phyloP scores from a whole-genome alignment of 164 flowering plant genomes.

The Annona squamosa region DNA sequence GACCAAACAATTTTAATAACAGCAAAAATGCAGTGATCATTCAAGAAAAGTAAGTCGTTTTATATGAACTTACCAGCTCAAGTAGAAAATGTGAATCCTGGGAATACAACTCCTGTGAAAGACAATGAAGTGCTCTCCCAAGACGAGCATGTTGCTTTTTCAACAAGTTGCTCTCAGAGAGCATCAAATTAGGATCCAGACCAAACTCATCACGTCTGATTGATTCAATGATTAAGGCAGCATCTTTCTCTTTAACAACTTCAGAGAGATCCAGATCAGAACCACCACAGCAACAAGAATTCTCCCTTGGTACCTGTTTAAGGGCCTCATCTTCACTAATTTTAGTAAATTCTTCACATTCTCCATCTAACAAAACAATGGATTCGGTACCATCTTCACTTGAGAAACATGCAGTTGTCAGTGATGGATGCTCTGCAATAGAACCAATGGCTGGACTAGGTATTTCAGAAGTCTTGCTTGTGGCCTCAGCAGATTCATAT shows the following conservation, averaged over 20 bases:
- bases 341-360: constrained; percentile 11
- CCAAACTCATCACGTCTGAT: constrained; percentile 96
- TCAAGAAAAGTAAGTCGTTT: neutral
- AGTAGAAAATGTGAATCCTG: constrained; percentile 98
- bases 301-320: constrained; percentile 14
- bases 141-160: constrained; percentile 94
- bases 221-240: constrained; percentile 53
- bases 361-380: constrained; percentile 10
- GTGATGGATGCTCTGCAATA: constrained; percentile 1
- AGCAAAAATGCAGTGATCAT: too few species aligned
- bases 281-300: constrained; percentile 6
- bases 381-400: constrained; percentile 7
- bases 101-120: constrained; percentile 88
- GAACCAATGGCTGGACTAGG: constrained; percentile 13
- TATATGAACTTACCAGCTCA: constrained; percentile 59
- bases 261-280: constrained; percentile 4
- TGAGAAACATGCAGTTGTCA: constrained; percentile 1
- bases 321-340: constrained; percentile 5
- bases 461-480: constrained; percentile 10
- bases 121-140: constrained; percentile 93
- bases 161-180: constrained; percentile 48
- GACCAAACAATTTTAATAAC: too few species aligned
- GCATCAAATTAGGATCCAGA: constrained; percentile 48
- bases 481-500: constrained; percentile 9
- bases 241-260: constrained; percentile 23